Evolutionary conservation across 768 basidiomycete genomes (phyloP), one percentile per base, ranked within the genome.

Genomic region (Termitomyces sp.): DNA sequence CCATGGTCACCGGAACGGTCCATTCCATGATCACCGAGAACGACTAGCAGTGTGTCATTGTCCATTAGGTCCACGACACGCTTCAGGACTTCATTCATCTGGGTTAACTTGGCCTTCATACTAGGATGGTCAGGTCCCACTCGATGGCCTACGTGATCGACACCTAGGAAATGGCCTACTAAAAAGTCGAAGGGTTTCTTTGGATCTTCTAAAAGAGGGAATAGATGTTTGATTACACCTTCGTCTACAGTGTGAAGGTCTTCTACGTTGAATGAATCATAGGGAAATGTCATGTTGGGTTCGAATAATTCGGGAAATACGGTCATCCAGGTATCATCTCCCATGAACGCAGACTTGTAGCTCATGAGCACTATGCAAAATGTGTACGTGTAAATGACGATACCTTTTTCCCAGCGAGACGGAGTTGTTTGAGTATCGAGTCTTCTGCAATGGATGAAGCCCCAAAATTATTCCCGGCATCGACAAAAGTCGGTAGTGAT

Each of bases 11-110:
- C 97, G 20, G 88, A 80, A 38, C 81, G 76, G 63, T 98, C 94
- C 97, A 99, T 98, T 0, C 97, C 97, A 63, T 98, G 97, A 66
- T 99, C 96, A 1, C 97, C 97, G 1, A 98, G 75, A 1, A 99
- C 80, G 52, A 99, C 83, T 5, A 99, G 78, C 0, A 99, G 74
- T 0, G 97, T 98, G 47, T 96, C 89, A n/a, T 89, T 76, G 51
- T 97, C 88, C 46, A 97, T 66, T 15, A 76, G 60, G 0, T 83
- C 79, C 5, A 98, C 91, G 4, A 96, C 86, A 6, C 81, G 76
- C 12, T 69, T 67, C 2, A 99, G 72, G 0, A 97, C 85, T 27
- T 76, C 66, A 66, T 98, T 85, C 92, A 98, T 96, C 67, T 98
- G 93, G 54, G 73, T 66, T 18, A 98, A 74, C 69, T 99, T 99